These are phyloP conservation scores for Thalassiosira sp. DNA, from an alignment of 352 stramenopile species.

Conservation along the genomic window DNA sequence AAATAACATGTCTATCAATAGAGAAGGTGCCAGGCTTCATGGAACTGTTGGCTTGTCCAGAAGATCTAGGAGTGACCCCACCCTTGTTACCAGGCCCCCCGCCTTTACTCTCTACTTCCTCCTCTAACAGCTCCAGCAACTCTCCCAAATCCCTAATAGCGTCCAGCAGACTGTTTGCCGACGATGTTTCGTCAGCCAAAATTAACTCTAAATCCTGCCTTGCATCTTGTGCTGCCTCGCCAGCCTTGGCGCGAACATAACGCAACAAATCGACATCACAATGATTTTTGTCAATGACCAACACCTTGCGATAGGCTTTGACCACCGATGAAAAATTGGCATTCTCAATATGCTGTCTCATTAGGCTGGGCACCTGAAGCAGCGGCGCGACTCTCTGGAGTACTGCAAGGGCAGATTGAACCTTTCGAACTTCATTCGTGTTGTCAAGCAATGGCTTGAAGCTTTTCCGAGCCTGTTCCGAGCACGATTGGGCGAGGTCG, in stretches of 20 bases:
- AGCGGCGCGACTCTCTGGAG: slow-evolving; percentile 77
- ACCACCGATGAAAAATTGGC: slow-evolving; percentile 76
- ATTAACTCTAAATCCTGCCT: slow-evolving; percentile 72
- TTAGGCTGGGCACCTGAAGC: slow-evolving; percentile 75
- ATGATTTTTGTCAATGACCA: slow-evolving; percentile 76
- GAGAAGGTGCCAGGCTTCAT: slow-evolving; percentile 54
- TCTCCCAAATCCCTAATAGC: slow-evolving; percentile 79
- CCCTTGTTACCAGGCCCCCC: slow-evolving; percentile 28
- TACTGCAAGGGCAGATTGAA: slow-evolving; percentile 77
- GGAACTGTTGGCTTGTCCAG: not conserved
- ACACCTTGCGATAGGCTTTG: slow-evolving; percentile 79
- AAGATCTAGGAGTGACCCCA: slow-evolving; percentile 21
- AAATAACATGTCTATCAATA: slow-evolving; percentile 69
- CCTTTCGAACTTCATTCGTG: slow-evolving; percentile 83
- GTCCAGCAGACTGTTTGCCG: slow-evolving; percentile 66
- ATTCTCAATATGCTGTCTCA: slow-evolving; percentile 83
- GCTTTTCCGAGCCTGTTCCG: slow-evolving; percentile 77
- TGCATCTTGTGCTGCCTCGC: slow-evolving; percentile 74
- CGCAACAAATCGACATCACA: slow-evolving; percentile 78
- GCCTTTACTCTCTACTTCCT: slow-evolving; percentile 40
- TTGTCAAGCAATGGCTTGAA: slow-evolving; percentile 84
- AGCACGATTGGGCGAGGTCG: slow-evolving; percentile 63
- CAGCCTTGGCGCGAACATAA: slow-evolving; percentile 74
- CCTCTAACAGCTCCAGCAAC: slow-evolving; percentile 69
- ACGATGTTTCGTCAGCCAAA: slow-evolving; percentile 72